Conservation (phyloP, 2,329 filamentous ascomycete species). For the Aspergillus pseudotamarii region DNA sequence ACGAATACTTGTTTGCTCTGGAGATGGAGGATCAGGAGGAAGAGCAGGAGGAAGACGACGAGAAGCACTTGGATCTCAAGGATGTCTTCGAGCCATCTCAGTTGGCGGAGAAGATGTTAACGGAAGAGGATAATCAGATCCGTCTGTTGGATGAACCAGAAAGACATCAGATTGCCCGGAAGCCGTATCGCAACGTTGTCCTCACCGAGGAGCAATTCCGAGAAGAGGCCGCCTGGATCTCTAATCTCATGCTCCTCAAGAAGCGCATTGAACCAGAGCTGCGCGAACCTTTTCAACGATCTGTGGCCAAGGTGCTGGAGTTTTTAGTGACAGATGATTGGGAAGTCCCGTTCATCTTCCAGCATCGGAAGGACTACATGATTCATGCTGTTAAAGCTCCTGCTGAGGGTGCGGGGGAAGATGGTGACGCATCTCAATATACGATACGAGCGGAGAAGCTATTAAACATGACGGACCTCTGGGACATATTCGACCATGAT, state of each 20-base stretch:
- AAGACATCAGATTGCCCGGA: constrained; percentile 88
- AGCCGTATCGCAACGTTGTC: constrained; percentile 80
- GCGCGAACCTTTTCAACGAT: constrained; percentile 79
- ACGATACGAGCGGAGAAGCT: constrained; percentile 81
- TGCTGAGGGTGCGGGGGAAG: constrained; percentile 63
- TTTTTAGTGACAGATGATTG: constrained; percentile 94
- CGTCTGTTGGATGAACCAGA: constrained; percentile 88
- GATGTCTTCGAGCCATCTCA: constrained; percentile 98
- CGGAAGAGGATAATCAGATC: constrained; percentile 91
- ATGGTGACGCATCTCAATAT: constrained; percentile 72
- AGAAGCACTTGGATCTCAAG: constrained; percentile 87
- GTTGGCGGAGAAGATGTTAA: constrained; percentile 89
- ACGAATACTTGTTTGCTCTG: constrained; percentile 93
- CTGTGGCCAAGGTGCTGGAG: constrained; percentile 87
- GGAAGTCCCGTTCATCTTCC: constrained; percentile 96
- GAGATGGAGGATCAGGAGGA: constrained; percentile 83
- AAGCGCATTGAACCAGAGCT: constrained; percentile 75
- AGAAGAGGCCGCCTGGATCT: constrained; percentile 91
- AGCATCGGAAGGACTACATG: constrained; percentile 96
- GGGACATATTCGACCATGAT: constrained; percentile 92
- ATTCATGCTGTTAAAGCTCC: constrained; percentile 80
- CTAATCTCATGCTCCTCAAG: constrained; percentile 84
- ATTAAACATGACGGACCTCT: constrained; percentile 87
- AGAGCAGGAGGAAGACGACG: constrained; percentile 75
- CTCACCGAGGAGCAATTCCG: constrained; percentile 82